Conservation (phyloP, 805 yeast species). For the Hanseniaspora thailandica region DNA sequence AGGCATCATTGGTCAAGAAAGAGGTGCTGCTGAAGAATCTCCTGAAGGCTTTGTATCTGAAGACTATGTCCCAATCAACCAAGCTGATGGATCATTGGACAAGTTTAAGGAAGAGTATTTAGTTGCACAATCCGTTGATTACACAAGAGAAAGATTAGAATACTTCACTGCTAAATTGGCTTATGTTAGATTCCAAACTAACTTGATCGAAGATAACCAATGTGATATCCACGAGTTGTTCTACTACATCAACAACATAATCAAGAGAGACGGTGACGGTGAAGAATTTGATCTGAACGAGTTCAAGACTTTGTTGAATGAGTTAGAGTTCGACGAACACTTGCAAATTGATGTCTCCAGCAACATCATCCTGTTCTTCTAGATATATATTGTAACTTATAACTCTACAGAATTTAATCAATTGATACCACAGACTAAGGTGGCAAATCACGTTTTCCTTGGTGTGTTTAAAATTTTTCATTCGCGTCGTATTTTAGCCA, state of each 20-base stretch:
- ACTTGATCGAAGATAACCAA: not conserved
- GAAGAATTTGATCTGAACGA: not conserved
- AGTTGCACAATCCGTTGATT: constrained; percentile 31
- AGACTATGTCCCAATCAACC: not conserved
- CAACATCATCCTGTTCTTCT: not conserved
- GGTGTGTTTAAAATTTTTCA: not conserved
- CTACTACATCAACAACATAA: not conserved
- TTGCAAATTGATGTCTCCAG: not conserved
- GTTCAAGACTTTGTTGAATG: not conserved
- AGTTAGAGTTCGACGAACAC: not conserved
- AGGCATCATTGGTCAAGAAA: not conserved
- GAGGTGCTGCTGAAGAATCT: not conserved
- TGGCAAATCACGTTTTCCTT: not conserved
- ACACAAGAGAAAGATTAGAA: not conserved
- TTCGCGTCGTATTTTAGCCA: no score
- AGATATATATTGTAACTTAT: not conserved
- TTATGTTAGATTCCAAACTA: not conserved
- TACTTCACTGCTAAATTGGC: not conserved
- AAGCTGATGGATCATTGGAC: not conserved
- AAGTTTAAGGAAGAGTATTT: constrained; percentile 21
- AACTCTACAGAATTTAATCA: not conserved
- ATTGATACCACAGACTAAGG: no score
- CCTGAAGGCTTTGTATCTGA: not conserved
- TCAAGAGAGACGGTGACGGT: not conserved
- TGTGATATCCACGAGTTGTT: not conserved